Evolutionary conservation across 1,284 basidiomycete genomes (phyloP).

Genomic region (Earliella scabrosa): DNA sequence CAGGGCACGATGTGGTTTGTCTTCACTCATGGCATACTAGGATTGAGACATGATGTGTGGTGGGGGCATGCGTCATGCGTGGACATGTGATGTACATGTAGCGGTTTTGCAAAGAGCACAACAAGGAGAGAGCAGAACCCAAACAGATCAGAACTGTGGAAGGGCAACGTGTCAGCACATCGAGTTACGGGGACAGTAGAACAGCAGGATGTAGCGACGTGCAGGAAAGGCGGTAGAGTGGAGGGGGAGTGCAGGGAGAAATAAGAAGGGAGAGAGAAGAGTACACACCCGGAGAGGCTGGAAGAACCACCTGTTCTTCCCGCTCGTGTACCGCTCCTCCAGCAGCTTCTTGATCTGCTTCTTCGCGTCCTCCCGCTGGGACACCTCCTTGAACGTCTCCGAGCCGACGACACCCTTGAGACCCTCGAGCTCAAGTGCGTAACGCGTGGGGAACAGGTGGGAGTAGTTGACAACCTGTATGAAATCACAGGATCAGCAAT

Average conservation of each 20-base stretch:
- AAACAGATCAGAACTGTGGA: slow-evolving; percentile 23
- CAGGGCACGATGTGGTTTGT: background rate
- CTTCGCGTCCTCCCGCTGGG: slow-evolving; percentile 92
- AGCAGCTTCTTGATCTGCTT: slow-evolving; percentile 95
- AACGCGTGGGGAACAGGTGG: slow-evolving; percentile 97
- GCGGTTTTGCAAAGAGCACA: slow-evolving; percentile 22
- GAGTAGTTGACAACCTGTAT: slow-evolving; percentile 90
- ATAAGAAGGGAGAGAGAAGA: background rate
- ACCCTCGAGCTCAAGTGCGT: slow-evolving; percentile 91
- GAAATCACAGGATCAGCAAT: background rate
- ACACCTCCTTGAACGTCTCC: slow-evolving; percentile 95
- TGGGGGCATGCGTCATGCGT: slow-evolving; percentile 25
- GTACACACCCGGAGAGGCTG: slow-evolving; percentile 71
- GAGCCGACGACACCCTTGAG: slow-evolving; percentile 83
- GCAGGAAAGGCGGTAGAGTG: background rate
- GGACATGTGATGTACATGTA: slow-evolving; percentile 28
- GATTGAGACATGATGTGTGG: slow-evolving; percentile 20
- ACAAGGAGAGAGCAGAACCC: slow-evolving; percentile 12
- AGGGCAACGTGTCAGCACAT: background rate
- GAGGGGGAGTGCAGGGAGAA: background rate
- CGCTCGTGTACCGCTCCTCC: slow-evolving; percentile 89
- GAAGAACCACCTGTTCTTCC: slow-evolving; percentile 98
- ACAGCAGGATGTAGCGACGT: background rate
- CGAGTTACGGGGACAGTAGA: background rate
- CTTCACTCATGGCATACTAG: slow-evolving; percentile 23